Conservation (phyloP, 805 yeast species). For the Limtongozyma cylindracea region DNA sequence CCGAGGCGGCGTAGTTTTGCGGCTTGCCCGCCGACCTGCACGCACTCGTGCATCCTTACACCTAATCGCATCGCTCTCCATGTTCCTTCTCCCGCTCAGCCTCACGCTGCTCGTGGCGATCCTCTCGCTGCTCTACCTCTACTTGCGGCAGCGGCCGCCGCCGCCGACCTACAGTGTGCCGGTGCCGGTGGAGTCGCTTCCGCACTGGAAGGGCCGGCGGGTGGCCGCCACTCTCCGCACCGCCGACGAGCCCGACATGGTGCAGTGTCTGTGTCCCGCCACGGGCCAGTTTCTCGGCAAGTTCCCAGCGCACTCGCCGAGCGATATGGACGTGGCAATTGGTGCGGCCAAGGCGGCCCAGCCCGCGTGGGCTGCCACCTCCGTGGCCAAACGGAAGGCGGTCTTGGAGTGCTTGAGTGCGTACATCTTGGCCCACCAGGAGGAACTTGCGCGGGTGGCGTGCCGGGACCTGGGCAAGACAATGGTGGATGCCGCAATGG, state of each 20-base stretch:
- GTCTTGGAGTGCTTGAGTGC: conserved; percentile 47
- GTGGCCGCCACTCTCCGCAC: conserved; percentile 30
- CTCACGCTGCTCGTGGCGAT: conserved; percentile 15
- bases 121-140: conserved; percentile 12
- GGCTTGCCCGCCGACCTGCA: no score
- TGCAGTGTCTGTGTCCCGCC: conserved; percentile 87
- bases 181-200: conserved; percentile 60
- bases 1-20: not conserved
- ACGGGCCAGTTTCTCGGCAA: conserved; percentile 77
- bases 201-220: conserved; percentile 82
- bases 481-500: conserved; percentile 87
- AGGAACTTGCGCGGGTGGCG: conserved; percentile 69
- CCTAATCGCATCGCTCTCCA: conserved; percentile 12
- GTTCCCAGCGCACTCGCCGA: conserved; percentile 31
- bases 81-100: conserved; percentile 18
- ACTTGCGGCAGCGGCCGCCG: conserved; percentile 11
- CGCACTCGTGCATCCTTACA: conserved; percentile 19
- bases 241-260: conserved; percentile 30
- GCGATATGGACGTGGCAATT: conserved; percentile 49
- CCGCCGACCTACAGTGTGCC: conserved; percentile 14
- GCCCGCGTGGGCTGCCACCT: conserved; percentile 18
- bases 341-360: conserved; percentile 28
- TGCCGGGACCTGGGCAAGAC: conserved; percentile 96
- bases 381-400: conserved; percentile 40
- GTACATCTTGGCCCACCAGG: conserved; percentile 62